Conservation (phyloP, 2,329 filamentous ascomycete species). For the Lomentospora prolificans region DNA sequence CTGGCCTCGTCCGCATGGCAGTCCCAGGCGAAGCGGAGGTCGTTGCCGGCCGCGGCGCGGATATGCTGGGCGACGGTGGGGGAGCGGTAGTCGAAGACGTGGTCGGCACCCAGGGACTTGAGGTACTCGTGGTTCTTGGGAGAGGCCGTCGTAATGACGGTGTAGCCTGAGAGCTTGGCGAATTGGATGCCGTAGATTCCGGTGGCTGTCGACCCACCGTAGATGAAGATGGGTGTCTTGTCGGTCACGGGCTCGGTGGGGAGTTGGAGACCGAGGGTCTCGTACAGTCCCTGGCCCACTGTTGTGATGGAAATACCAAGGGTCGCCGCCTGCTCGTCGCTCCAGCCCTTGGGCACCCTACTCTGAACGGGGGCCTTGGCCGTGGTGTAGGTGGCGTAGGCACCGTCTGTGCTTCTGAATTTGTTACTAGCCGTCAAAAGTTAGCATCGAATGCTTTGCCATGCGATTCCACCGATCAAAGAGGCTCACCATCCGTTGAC, state of each 20-base stretch:
- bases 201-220: slow-evolving; percentile 41
- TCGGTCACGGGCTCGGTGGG: slow-evolving; percentile 28
- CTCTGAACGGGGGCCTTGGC: slow-evolving; percentile 31
- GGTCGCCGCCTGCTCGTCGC: slow-evolving; percentile 36
- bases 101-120: slow-evolving; percentile 32
- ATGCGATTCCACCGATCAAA: too few species aligned
- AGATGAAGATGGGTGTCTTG: slow-evolving; percentile 27
- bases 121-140: slow-evolving; percentile 28
- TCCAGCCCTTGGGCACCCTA: slow-evolving; percentile 33
- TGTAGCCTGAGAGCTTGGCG: slow-evolving; percentile 26
- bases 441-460: background rate
- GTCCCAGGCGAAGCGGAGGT: slow-evolving; percentile 18
- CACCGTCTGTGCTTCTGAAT: slow-evolving; percentile 24
- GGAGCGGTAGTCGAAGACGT: slow-evolving; percentile 34
- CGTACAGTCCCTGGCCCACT: slow-evolving; percentile 40
- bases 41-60: slow-evolving; percentile 14
- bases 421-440: slow-evolving; percentile 13
- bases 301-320: slow-evolving; percentile 33
- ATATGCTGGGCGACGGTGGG: slow-evolving; percentile 17
- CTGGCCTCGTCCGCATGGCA: slow-evolving; percentile 11
- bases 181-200: slow-evolving; percentile 35
- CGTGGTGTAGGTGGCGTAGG: slow-evolving; percentile 28
- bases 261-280: slow-evolving; percentile 32
- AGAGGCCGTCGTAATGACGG: slow-evolving; percentile 27
- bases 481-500: slow-evolving; percentile 23